A percentile compares a stretch with the other conserved stretches of the same genome.
phyloP scores from a whole-genome alignment of 805 yeast genomes.

The Kurtzmaniella fragi region DNA sequence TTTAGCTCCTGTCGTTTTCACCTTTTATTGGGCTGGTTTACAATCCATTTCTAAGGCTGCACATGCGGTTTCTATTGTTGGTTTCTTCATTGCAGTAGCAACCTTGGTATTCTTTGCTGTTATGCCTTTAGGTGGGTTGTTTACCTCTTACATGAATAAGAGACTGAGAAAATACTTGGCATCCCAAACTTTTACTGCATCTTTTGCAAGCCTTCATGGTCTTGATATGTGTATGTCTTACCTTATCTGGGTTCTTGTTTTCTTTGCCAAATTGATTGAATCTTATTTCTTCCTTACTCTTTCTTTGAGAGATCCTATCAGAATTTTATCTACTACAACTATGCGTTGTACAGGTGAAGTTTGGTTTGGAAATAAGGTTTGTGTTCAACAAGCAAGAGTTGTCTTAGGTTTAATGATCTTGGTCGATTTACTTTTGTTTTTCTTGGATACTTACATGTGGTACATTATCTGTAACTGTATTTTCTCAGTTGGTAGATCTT shows the following conservation, averaged over 20 bases:
- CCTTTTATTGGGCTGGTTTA: constrained; percentile 75
- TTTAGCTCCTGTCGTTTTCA: constrained; percentile 81
- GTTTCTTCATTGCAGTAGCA: constrained; percentile 81
- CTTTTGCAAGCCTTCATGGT: constrained; percentile 74
- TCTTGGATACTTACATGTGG: constrained; percentile 99
- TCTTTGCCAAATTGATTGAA: constrained; percentile 83
- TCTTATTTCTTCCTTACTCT: constrained; percentile 89
- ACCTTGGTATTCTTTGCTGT: constrained; percentile 83
- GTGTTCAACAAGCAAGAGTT: constrained; percentile 83
- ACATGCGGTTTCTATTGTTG: constrained; percentile 73
- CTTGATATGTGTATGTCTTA: constrained; percentile 96
- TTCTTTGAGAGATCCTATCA: constrained; percentile 90
- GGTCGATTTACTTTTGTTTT: constrained; percentile 91
- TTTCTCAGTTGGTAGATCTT: constrained; percentile 95
- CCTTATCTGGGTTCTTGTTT: constrained; percentile 83
- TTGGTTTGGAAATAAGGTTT: constrained; percentile 74
- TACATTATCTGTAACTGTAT: constrained; percentile 92
- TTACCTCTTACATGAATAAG: constrained; percentile 87
- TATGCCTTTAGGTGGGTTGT: constrained; percentile 96
- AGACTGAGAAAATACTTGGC: constrained; percentile 85
- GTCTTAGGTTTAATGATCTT: constrained; percentile 89
- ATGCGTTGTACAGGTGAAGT: constrained; percentile 96
- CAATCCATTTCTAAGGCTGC: constrained; percentile 67
- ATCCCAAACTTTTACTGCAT: constrained; percentile 93
- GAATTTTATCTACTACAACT: constrained; percentile 74